These are phyloP conservation scores for Metschnikowia amazonensis DNA, from an alignment of 805 yeast species.

Conservation along the genomic window DNA sequence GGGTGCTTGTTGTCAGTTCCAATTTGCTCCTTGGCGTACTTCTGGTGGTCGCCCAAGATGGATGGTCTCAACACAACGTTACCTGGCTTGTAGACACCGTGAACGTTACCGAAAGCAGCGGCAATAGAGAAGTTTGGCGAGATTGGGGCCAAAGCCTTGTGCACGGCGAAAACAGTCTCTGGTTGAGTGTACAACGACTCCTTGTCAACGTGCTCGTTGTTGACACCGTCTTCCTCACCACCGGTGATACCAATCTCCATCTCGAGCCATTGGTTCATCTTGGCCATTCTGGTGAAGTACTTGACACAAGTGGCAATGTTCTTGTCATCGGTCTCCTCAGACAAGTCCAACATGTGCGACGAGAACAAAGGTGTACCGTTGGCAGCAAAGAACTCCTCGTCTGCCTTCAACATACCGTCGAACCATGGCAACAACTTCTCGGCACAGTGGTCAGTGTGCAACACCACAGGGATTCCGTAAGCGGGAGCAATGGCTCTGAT, in stretches of 20 bases:
- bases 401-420: conserved; percentile 97
- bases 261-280: conserved; percentile 96
- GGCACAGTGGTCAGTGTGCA: conserved; percentile 99
- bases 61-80: conserved; percentile 91
- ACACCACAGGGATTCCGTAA: conserved; percentile 93
- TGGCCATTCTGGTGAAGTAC: conserved; percentile 92
- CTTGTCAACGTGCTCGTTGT: conserved; percentile 90
- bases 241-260: conserved; percentile 99
- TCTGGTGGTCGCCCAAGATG: conserved; percentile 94
- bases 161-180: conserved; percentile 88
- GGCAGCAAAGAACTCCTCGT: conserved; percentile 81
- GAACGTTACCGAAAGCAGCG: conserved; percentile 99
- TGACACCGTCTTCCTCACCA: conserved; percentile 99
- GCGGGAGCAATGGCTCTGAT: conserved; percentile 94
- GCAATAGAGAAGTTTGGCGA: conserved; percentile 99
- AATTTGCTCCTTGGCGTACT: conserved; percentile 69
- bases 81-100: conserved; percentile 99
- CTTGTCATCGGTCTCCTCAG: conserved; percentile 95
- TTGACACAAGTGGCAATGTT: conserved; percentile 91
- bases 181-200: conserved; percentile 90
- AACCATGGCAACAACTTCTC: conserved; percentile 96
- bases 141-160: conserved; percentile 84
- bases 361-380: conserved; percentile 97
- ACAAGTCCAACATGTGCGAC: conserved; percentile 97
- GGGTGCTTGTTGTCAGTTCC: conserved; percentile 59